phyloP scores from a whole-genome alignment of 352 stramenopile species.

The Aphanomyces stellatus region DNA sequence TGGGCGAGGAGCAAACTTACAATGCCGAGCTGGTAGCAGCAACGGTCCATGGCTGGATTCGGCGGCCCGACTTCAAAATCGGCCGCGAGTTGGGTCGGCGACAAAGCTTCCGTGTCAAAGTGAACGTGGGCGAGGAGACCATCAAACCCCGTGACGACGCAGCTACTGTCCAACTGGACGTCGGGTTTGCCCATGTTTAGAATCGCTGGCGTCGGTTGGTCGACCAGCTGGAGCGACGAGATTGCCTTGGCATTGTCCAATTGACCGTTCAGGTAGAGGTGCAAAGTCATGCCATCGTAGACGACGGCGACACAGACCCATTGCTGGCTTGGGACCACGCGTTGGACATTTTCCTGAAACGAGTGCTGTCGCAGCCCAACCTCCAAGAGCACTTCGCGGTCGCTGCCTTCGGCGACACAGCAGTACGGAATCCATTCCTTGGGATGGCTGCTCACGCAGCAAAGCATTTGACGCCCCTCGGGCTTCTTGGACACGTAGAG shows the following conservation, averaged over 20 bases:
- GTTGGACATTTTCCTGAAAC: conserved; percentile 3
- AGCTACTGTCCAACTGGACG: background rate
- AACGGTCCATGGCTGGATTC: conserved; percentile 19
- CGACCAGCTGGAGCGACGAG: conserved; percentile 23
- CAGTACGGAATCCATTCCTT: conserved; percentile 58
- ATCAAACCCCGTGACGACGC: conserved; percentile 38
- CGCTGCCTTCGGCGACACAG: conserved; percentile 36
- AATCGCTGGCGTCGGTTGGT: background rate
- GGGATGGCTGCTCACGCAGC: conserved; percentile 62
- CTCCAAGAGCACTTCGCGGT: conserved; percentile 43
- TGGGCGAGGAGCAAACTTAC: conserved; percentile 33
- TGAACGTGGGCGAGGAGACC: conserved; percentile 79
- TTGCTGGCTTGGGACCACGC: conserved; percentile 20
- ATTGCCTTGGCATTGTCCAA: conserved; percentile 76
- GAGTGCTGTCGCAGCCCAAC: conserved; percentile 32
- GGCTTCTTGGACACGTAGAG: conserved; percentile 35
- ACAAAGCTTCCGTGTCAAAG: conserved; percentile 81
- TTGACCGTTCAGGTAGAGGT: conserved; percentile 85
- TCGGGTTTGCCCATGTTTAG: background rate
- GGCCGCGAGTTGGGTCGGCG: conserved; percentile 28
- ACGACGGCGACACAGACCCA: conserved; percentile 86
- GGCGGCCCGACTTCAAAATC: background rate
- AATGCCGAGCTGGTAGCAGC: conserved; percentile 33
- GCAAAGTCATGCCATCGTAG: conserved; percentile 75
- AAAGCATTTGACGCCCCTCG: conserved; percentile 29